Conservation (phyloP, 306 rosid genomes). For the Gastrolobium bilobum region DNA sequence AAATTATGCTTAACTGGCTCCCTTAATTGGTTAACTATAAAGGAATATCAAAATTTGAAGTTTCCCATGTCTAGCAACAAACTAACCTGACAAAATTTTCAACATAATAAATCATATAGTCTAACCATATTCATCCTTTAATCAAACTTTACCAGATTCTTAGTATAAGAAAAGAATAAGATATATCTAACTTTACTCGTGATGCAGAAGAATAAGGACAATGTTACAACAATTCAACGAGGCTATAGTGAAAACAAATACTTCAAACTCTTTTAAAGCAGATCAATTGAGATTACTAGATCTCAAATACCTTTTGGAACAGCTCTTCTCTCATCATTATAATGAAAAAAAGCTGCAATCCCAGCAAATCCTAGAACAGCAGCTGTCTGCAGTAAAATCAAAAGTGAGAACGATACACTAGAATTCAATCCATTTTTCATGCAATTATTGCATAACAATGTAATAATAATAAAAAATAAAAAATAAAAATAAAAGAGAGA, state of each 20-base stretch:
- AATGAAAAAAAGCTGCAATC: slow-evolving; percentile 68
- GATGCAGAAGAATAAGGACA: slow-evolving; percentile 16
- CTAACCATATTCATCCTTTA: not conserved
- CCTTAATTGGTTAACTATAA: too few species aligned
- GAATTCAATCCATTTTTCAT: not conserved
- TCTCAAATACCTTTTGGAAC: slow-evolving; percentile 72
- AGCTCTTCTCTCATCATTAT: slow-evolving; percentile 87
- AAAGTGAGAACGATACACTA: slow-evolving; percentile 25
- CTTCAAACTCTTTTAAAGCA: slow-evolving; percentile 10
- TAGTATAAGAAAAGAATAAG: not conserved
- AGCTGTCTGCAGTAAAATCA: slow-evolving; percentile 67
- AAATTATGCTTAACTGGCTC: too few species aligned
- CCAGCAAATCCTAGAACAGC: slow-evolving; percentile 78
- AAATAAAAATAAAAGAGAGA: not conserved
- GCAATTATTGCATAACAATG: not conserved
- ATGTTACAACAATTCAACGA: not conserved
- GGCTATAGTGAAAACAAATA: not conserved
- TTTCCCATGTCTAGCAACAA: not conserved
- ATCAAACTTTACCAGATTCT: not conserved
- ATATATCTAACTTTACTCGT: not conserved
- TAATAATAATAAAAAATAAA: not conserved
- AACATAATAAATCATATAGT: not conserved
- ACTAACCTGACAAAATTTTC: not conserved
- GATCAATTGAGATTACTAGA: not conserved
- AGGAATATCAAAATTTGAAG: too few species aligned